Conservation (phyloP, 768 basidiomycete genomes). For the Lentinula sp. region DNA sequence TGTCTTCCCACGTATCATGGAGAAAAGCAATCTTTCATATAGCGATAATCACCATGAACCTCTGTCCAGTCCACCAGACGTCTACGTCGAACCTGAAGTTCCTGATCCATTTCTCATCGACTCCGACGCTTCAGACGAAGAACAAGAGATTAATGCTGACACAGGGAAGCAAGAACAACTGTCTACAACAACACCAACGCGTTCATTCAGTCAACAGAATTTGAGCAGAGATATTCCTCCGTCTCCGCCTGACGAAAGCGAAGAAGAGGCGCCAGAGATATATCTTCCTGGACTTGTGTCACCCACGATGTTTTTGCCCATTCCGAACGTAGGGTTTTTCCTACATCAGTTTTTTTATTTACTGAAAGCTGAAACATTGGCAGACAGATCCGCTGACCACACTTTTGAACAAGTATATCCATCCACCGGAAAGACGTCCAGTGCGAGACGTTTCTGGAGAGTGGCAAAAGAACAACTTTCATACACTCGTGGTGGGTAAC, state of each 20-base stretch:
- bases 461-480: conserved; percentile 66
- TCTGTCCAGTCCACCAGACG: not conserved
- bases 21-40: not conserved
- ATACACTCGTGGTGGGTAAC: conserved; percentile 71
- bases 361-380: conserved; percentile 38
- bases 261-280: conserved; percentile 49
- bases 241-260: conserved; percentile 28
- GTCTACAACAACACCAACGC: conserved; percentile 19
- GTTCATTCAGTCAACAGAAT: conserved; percentile 22
- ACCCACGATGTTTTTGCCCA: conserved; percentile 82
- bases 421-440: conserved; percentile 70
- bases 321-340: conserved; percentile 74
- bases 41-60: not conserved
- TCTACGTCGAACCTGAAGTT: conserved; percentile 33
- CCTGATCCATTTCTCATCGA: conserved; percentile 62
- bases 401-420: conserved; percentile 78
- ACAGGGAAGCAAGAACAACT: conserved; percentile 27
- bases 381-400: conserved; percentile 83
- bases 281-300: conserved; percentile 64
- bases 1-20: not conserved
- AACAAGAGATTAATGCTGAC: conserved; percentile 22
- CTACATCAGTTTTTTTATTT: conserved; percentile 53
- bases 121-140: conserved; percentile 29
- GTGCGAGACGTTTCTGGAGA: conserved; percentile 68
- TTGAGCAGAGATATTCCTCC: conserved; percentile 54